Evolutionary conservation across 495 filamentous ascomycete species (phyloP).

Genomic region (Penicillium soppii): DNA sequence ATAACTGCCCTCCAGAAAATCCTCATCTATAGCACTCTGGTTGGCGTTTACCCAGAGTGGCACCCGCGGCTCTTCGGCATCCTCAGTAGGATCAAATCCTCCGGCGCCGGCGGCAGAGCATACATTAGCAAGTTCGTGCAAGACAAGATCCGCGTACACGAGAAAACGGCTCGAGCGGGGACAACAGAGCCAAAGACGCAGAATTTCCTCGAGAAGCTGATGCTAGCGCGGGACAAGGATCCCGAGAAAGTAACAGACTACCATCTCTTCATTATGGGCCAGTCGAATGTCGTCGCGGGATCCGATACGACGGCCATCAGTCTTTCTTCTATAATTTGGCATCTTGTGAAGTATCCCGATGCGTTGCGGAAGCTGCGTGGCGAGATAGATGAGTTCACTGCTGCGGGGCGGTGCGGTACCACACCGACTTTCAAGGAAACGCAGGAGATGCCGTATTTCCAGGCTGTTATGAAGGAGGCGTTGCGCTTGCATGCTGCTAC

Average conservation of each 20-base stretch:
- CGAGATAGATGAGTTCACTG: slow-evolving; percentile 44
- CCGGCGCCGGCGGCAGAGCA: slow-evolving; percentile 38
- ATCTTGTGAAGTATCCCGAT: slow-evolving; percentile 41
- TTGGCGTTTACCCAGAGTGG: slow-evolving; percentile 46
- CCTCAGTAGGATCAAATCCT: slow-evolving; percentile 39
- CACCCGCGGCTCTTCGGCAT: slow-evolving; percentile 43
- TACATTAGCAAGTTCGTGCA: slow-evolving; percentile 46
- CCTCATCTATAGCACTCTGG: slow-evolving; percentile 56
- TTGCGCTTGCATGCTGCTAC: slow-evolving; percentile 41
- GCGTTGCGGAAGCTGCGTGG: slow-evolving; percentile 37
- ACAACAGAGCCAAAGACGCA: slow-evolving; percentile 3
- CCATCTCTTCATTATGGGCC: slow-evolving; percentile 49
- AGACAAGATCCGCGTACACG: slow-evolving; percentile 39
- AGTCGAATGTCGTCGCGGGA: slow-evolving; percentile 54
- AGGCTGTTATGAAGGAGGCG: slow-evolving; percentile 49
- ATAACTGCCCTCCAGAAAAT: slow-evolving; percentile 53
- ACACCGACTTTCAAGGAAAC: slow-evolving; percentile 47
- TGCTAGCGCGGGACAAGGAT: slow-evolving; percentile 52
- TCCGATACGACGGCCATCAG: slow-evolving; percentile 57
- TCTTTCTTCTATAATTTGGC: slow-evolving; percentile 50
- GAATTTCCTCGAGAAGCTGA: slow-evolving; percentile 57
- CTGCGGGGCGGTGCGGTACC: slow-evolving; percentile 23
- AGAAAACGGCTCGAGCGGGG: slow-evolving; percentile 13
- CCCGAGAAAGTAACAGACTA: slow-evolving; percentile 54
- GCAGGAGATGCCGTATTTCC: slow-evolving; percentile 49